phyloP scores from a whole-genome alignment of 2,329 filamentous ascomycete genomes.

The Neofusicoccum sp. region DNA sequence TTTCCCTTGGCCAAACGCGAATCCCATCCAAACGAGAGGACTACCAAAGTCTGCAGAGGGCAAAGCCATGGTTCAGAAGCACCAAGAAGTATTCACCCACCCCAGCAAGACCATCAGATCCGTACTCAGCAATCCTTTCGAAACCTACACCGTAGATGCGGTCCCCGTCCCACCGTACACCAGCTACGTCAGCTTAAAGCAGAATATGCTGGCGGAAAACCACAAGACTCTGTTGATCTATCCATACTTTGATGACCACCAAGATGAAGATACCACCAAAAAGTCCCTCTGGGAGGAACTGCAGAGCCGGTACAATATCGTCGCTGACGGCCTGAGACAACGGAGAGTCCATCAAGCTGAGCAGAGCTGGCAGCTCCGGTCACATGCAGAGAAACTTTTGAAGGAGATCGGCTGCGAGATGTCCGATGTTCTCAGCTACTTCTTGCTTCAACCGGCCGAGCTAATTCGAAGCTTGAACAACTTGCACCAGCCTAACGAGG shows the following conservation, averaged over 20 bases:
- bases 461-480: slow-evolving; percentile 23
- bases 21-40: not conserved
- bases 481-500: slow-evolving; percentile 1
- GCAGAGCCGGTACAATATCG: slow-evolving; percentile 31
- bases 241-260: slow-evolving; percentile 36
- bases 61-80: not conserved
- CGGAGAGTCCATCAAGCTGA: slow-evolving; percentile 37
- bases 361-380: slow-evolving; percentile 39
- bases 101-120: not conserved
- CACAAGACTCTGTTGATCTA: slow-evolving; percentile 43
- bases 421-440: slow-evolving; percentile 42
- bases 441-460: slow-evolving; percentile 35
- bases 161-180: slow-evolving; percentile 40
- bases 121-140: not conserved
- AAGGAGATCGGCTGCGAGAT: slow-evolving; percentile 38
- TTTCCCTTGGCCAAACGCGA: slow-evolving; percentile 1
- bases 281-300: slow-evolving; percentile 32
- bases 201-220: slow-evolving; percentile 47
- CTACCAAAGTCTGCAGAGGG: not conserved
- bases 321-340: slow-evolving; percentile 31
- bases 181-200: slow-evolving; percentile 45
- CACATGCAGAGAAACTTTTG: slow-evolving; percentile 39
- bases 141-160: slow-evolving; percentile 22
- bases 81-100: slow-evolving; percentile 1
- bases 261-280: slow-evolving; percentile 22